Conservation (phyloP, 192 early-diverging fungal genomes). For the Powellomyces hirtus region DNA sequence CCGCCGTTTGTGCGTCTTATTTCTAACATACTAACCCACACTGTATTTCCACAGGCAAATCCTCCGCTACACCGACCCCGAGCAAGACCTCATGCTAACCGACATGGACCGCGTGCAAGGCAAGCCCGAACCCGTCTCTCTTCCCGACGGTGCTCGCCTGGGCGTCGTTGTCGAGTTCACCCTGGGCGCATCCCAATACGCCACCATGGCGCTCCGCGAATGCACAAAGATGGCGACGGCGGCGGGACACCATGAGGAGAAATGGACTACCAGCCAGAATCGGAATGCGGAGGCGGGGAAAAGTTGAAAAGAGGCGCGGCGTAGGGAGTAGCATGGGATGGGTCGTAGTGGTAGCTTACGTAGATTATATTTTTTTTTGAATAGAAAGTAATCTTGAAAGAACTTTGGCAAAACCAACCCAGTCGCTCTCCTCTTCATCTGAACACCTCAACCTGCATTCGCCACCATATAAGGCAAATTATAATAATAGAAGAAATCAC, state of each 20-base stretch:
- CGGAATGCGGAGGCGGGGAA: background rate
- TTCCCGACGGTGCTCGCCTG: conserved; percentile 59
- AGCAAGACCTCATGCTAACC: conserved; percentile 27
- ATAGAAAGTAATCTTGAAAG: no score
- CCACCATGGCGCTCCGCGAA: conserved; percentile 96
- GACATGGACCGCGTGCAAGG: conserved; percentile 37
- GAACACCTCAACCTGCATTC: no score
- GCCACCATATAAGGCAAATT: no score
- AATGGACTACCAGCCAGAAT: background rate
- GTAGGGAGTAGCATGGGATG: no score
- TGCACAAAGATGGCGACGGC: conserved; percentile 59
- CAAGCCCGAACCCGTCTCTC: conserved; percentile 27
- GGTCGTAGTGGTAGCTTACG: no score
- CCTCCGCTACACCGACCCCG: conserved; percentile 34
- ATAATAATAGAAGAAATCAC: no score
- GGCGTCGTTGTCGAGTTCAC: conserved; percentile 78
- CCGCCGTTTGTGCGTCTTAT: conserved; percentile 48
- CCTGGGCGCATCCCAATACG: conserved; percentile 82
- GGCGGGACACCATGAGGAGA: conserved; percentile 10
- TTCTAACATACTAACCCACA: background rate
- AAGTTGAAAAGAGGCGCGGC: no score
- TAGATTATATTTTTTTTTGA: no score
- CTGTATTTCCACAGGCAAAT: conserved; percentile 30
- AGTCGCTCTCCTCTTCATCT: no score
- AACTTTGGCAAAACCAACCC: no score